Base-by-base conservation (phyloP, 2,329 filamentous ascomycete species). In the Cordyceps javanica region DNA sequence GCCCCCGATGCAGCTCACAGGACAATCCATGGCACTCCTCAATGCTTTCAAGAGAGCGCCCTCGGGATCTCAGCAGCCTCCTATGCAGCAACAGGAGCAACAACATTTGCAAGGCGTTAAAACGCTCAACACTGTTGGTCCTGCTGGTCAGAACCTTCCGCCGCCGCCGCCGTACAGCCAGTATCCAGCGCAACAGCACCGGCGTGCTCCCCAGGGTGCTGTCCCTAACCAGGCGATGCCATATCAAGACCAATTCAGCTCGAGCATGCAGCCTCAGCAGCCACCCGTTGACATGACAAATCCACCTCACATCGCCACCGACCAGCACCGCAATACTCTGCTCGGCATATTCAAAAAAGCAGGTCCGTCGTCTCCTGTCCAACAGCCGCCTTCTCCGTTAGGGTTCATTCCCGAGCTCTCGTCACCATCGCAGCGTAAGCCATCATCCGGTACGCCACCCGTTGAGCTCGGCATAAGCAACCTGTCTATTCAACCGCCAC, bases 321-420 rank as follows among this genome's bases (percentile, higher is more conserved):
- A 67, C 28, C 62, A 68, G 46, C 80, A 83, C 61, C 76, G 78
- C 23, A 76, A 73, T 19, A 72, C 77, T 8, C 69, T 83, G 21
- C 69, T 83, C 14, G 77, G 73, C 23, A 81, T 83, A 72, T 82
- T 85, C 68, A 82, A 80, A 60, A 76, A 76, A 61, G 62, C 68
- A 61, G 59, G 60, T 10, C 39, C 38, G 14, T 46, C 42, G 23
- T 57, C 55, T 10, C 46, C 46, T 28, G 30, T 16, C 5, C 14
- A 38, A 28, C 55, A 44, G 38, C 26, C 58, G 25, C 45, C 32
- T 39, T 52, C 56, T 42, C 50, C 62, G 8, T 11, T 30, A 4
- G 55, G 45, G 14, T 57, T 50, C 21, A 50, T 50, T 11, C 36
- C 55, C 10, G 55, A 57, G 30, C 46, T 57, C n/a, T 57, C 55